phyloP scores from a whole-genome alignment of 2,329 filamentous ascomycete species.

The Achaetomium macrosporum region DNA sequence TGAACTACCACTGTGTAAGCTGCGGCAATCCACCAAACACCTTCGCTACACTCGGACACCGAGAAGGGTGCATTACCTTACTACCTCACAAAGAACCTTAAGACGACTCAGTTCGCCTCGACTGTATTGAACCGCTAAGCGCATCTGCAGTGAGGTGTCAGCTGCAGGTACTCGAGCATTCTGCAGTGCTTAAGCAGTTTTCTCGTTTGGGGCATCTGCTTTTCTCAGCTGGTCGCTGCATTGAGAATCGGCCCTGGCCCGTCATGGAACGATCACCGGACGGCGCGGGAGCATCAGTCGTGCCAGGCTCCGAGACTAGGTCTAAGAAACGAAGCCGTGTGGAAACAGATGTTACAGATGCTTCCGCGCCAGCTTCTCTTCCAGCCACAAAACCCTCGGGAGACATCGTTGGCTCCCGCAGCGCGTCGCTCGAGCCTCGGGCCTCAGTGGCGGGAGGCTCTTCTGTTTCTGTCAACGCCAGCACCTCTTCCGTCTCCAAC shows the following conservation, averaged over 20 bases:
- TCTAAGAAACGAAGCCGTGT: conserved; percentile 13
- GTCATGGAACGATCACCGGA: conserved; percentile 8
- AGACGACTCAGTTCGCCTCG: too few relatives aligned
- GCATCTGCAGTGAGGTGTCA: not conserved
- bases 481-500: conserved; percentile 4
- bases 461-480: conserved; percentile 6
- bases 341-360: conserved; percentile 7
- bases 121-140: not conserved
- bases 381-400: not conserved
- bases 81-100: too few relatives aligned
- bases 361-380: not conserved
- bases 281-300: not conserved
- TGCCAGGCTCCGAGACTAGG: not conserved
- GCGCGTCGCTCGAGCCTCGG: conserved; percentile 2
- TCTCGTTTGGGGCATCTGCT: not conserved
- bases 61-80: too few relatives aligned
- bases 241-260: not conserved
- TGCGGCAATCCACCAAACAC: too few relatives aligned
- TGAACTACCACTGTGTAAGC: too few relatives aligned
- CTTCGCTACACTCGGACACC: too few relatives aligned
- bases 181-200: not conserved
- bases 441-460: not conserved
- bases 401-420: not conserved
- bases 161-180: not conserved
- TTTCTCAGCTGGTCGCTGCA: not conserved